A percentile compares a stretch with the other conserved stretches of the same genome.
Conservation (phyloP, 352 stramenopile genomes). For the Albugo laibachii region DNA sequence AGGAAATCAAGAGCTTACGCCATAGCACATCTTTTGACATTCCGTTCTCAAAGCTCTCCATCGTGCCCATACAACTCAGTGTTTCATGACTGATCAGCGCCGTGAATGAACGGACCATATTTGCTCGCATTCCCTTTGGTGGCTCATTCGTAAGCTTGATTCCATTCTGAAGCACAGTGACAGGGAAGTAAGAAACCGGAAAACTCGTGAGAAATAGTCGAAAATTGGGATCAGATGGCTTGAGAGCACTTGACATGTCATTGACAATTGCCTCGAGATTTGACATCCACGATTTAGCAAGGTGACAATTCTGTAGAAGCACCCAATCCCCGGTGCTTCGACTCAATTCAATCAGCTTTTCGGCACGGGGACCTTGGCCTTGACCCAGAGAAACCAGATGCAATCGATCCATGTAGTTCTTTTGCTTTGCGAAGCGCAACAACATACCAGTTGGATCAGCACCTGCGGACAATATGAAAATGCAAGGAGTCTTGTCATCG, state of each 20-base stretch:
- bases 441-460: conserved; percentile 86
- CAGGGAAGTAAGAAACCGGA: conserved; percentile 81
- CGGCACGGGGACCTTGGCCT: conserved; percentile 79
- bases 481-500: conserved; percentile 82
- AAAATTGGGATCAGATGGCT: conserved; percentile 17
- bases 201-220: conserved; percentile 86
- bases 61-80: conserved; percentile 25
- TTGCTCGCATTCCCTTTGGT: conserved; percentile 80
- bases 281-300: conserved; percentile 89
- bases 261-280: conserved; percentile 84
- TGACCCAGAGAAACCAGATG: conserved; percentile 86
- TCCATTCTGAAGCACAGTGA: conserved; percentile 83
- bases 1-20: conserved; percentile 75
- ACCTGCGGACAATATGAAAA: conserved; percentile 84
- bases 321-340: conserved; percentile 83
- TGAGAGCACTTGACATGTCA: conserved; percentile 23
- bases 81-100: conserved; percentile 71
- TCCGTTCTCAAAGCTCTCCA: conserved; percentile 39
- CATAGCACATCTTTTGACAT: conserved; percentile 46
- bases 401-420: conserved; percentile 69
- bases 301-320: conserved; percentile 86
- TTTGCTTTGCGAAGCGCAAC: conserved; percentile 82
- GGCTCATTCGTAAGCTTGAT: conserved; percentile 89
- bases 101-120: conserved; percentile 75
- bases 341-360: conserved; percentile 77